phyloP scores from a whole-genome alignment of 352 stramenopile genomes.

The Globisporangium perplexum region DNA sequence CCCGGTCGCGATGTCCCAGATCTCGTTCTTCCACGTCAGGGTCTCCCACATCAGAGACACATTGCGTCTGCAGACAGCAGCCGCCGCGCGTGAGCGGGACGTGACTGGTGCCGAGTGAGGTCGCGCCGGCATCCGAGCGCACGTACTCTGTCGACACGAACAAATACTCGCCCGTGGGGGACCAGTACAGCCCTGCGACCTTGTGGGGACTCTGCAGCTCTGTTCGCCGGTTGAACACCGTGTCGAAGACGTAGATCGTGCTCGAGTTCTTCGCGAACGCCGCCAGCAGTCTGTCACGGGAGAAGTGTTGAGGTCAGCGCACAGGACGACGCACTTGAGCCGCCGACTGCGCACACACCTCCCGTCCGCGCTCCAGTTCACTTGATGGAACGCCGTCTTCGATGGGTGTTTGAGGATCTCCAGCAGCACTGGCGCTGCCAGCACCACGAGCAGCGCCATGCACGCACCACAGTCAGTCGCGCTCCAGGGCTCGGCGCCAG shows the following conservation, averaged over 20 bases:
- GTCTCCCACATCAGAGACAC: conserved; percentile 79
- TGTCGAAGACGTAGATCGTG: conserved; percentile 56
- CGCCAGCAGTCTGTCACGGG: conserved; percentile 35
- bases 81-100: too few species aligned
- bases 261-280: conserved; percentile 40
- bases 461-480: background rate
- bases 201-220: conserved; percentile 57
- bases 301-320: too few species aligned
- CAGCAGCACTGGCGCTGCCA: conserved; percentile 31
- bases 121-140: too few species aligned
- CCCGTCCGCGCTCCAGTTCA: conserved; percentile 69
- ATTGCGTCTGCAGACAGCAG: conserved; percentile 22
- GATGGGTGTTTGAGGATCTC: conserved; percentile 57
- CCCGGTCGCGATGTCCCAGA: conserved; percentile 57
- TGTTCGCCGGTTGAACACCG: conserved; percentile 41
- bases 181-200: conserved; percentile 57
- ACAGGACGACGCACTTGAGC: too few species aligned
- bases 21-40: conserved; percentile 72
- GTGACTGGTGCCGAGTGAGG: too few species aligned
- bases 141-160: conserved; percentile 64
- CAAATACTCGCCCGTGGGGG: conserved; percentile 80
- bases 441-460: background rate
- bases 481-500: too few species aligned
- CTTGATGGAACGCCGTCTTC: conserved; percentile 38
- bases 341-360: conserved; percentile 16